Conservation (phyloP, 345 rosid genomes). For the Eucalyptus dawsonii region DNA sequence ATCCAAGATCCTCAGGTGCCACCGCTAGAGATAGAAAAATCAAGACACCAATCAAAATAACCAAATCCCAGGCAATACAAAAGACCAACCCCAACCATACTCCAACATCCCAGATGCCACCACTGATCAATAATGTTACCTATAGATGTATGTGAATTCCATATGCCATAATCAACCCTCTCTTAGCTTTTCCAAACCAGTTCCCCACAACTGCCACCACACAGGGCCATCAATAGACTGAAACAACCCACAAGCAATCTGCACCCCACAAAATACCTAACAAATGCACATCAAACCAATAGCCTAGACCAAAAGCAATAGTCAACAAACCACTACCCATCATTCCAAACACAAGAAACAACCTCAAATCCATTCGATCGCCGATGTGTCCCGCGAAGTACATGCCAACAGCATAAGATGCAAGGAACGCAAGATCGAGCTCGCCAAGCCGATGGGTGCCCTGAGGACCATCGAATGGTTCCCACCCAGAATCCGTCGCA, state of each 20-base stretch:
- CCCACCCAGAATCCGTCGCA: conserved; percentile 50
- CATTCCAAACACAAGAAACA: conserved; percentile 90
- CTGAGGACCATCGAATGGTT: conserved; percentile 57
- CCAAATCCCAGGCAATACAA: conserved; percentile 60
- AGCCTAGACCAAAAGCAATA: conserved; percentile 62
- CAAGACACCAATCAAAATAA: conserved; percentile 43
- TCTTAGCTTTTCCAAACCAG: conserved; percentile 85
- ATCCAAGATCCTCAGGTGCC: conserved; percentile 64
- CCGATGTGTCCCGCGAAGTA: conserved; percentile 82
- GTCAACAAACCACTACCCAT: conserved; percentile 78
- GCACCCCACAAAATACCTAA: conserved; percentile 47
- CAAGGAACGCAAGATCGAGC: conserved; percentile 82
- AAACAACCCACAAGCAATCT: conserved; percentile 71
- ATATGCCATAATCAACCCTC: conserved; percentile 86
- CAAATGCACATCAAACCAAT: conserved; percentile 61
- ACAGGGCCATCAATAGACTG: conserved; percentile 98
- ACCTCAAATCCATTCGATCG: conserved; percentile 71
- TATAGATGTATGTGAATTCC: conserved; percentile 84
- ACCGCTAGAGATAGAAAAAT: conserved; percentile 64
- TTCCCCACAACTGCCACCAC: conserved; percentile 88
- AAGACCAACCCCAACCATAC: conserved; percentile 98
- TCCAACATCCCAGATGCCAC: conserved; percentile 66
- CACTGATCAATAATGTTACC: conserved; percentile 77
- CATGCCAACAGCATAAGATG: conserved; percentile 69
- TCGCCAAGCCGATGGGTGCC: conserved; percentile 80